Evolutionary conservation across 2,329 filamentous ascomycete genomes (phyloP), one percentile per base, ranked within the genome.

Genomic region (Calonectria fujianensis): DNA sequence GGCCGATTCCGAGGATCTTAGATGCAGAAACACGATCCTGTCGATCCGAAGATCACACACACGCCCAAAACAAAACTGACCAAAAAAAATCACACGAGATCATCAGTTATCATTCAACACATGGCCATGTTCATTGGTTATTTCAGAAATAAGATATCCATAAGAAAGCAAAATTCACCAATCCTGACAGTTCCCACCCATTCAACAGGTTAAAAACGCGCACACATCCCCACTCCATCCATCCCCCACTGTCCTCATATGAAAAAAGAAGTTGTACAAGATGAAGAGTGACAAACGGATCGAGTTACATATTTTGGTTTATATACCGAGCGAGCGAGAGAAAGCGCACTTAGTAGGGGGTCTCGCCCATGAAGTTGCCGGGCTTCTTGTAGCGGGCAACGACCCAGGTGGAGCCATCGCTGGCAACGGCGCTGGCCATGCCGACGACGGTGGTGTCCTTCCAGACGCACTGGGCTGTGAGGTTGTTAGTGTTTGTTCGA

Each of bases 361-460:
- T 65, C 54, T 69, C 54, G 61, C 77, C 76, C 37, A 79, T 79
- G 76, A 72, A 76, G 78, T 79, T 79, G 65, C 78, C 78, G 14
- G 78, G 70, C 41, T 66, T 14, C 52, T 71, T 68, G 76, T 79
- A 79, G 59, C 78, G 78, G 41, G 78, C 78, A 54, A 79, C 78
- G 18, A 79, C 77, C 31, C 59, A 79, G n/a, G 61, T 57, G 18
- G 69, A 37, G 27, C 78, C 78, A 57, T 71, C 51, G 35, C 20
- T 59, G 71, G 69, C 70, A 63, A 66, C 70, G 51, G 76, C 68
- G 9, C 71, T 45, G 24, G 74, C 78, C 78, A 79, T 79, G 24
- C 75, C 78, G 75, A 79, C 75, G 71, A 73, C 77, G 66, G 69
- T 77, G 69, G 78, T 79, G 32, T 69, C 41, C 72, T 74, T 74